These are phyloP conservation scores for Alternaria dauci DNA, from an alignment of 2,329 filamentous ascomycete species.

Conservation along the genomic window DNA sequence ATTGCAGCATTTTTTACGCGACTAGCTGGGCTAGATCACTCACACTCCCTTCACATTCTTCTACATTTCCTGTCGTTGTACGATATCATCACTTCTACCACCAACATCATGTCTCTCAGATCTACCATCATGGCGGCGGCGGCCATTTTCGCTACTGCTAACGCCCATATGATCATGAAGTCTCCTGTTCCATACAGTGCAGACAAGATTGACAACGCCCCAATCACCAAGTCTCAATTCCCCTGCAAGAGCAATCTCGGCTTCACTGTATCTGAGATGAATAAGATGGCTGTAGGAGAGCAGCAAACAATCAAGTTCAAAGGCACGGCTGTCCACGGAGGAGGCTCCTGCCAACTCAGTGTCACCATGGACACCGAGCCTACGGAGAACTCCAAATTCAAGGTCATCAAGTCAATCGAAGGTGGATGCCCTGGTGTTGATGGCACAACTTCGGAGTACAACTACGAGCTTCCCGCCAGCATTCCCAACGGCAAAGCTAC, in stretches of 20 bases:
- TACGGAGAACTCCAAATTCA: constrained; percentile 69
- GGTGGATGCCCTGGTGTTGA: constrained; percentile 80
- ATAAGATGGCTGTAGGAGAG: too few species aligned
- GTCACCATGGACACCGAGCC: constrained; percentile 71
- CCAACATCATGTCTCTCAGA: constrained; percentile 60
- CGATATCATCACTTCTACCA: constrained; percentile 15
- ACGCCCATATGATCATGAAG: constrained; percentile 79
- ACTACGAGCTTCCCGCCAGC: too few species aligned
- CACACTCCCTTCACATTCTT: constrained; percentile 23
- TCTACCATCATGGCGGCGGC: constrained; percentile 59
- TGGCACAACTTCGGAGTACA: too few species aligned
- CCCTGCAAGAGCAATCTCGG: constrained; percentile 79
- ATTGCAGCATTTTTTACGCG: constrained; percentile 19
- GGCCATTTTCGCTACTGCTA: constrained; percentile 64
- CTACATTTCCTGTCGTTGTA: constrained; percentile 19
- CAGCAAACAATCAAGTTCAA: too few species aligned
- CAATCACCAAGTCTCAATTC: constrained; percentile 71
- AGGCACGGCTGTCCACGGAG: too few species aligned
- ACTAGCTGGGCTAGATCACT: constrained; percentile 46
- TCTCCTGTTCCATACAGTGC: constrained; percentile 70
- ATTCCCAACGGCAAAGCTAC: constrained; percentile 80
- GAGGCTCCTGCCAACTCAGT: constrained; percentile 87
- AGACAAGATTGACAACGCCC: constrained; percentile 66
- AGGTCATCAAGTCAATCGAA: constrained; percentile 87
- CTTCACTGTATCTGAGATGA: too few species aligned